These are phyloP conservation scores for Vitis vinifera DNA, from an alignment of 164 flowering plant genomes.

Conservation along the genomic window DNA sequence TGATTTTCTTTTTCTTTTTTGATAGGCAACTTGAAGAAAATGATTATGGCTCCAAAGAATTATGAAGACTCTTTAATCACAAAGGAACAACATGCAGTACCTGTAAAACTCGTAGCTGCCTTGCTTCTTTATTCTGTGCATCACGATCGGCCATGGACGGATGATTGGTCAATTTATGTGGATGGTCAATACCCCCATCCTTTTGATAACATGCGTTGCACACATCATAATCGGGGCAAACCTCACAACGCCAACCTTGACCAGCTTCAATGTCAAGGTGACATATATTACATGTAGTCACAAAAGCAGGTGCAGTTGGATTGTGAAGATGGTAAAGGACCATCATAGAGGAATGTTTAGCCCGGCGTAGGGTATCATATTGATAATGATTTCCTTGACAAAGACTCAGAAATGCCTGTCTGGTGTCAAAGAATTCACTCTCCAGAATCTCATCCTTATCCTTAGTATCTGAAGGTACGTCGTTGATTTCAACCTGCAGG, in stretches of 20 bases:
- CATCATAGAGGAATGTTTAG: conserved; percentile 99
- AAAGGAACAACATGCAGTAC: conserved; percentile 29
- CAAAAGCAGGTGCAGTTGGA: conserved; percentile 99
- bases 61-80: too few relatives aligned
- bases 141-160: conserved; percentile 83
- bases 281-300: conserved; percentile 83
- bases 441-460: conserved; percentile 96
- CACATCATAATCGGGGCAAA: conserved; percentile 95
- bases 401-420: conserved; percentile 97
- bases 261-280: conserved; percentile 91
- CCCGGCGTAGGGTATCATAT: conserved; percentile 97
- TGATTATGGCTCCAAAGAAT: too few relatives aligned
- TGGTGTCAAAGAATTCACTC: conserved; percentile 97
- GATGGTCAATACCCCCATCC: conserved; percentile 83
- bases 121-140: conserved; percentile 95
- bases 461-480: conserved; percentile 83
- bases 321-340: conserved; percentile 98
- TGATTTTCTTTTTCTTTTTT: too few relatives aligned
- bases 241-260: conserved; percentile 99
- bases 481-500: conserved; percentile 76
- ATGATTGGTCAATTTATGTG: conserved; percentile 88
- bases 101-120: conserved; percentile 86
- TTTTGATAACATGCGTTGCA: conserved; percentile 86
- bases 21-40: too few relatives aligned
- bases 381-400: conserved; percentile 99